Base-by-base conservation (phyloP, 2,329 filamentous ascomycete genomes). In the Aureobasidium sp. region DNA sequence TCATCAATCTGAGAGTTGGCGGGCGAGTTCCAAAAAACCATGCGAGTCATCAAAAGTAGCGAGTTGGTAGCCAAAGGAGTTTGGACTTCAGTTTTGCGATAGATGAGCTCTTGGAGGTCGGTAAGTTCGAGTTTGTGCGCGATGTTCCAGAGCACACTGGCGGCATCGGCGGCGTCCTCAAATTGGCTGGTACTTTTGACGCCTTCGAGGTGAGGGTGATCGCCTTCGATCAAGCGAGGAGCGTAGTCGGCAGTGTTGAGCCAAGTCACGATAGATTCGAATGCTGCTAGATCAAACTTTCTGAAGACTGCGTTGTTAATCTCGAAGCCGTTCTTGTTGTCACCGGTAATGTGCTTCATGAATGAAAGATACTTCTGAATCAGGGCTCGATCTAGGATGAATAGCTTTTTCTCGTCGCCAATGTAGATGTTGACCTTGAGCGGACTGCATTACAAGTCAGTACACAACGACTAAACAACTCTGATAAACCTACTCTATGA, bases 361-460 rank as follows among this genome's bases (percentile, higher is more conserved):
- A 62, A 23, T 3, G n/a, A 20, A 5, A 39, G 51, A 34, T 62
- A 26, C 17, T 47, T 48, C 10, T 55, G 37, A 26, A 62, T 55
- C 2, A 34, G 17, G 5, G 29, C 32, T 17, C 29, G 27, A 17
- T 62, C 50, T 12, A 47, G 27, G 10, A 55, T 39, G 34, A 62
- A 62, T 20, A 53, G 48, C 27, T 55, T 37, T 10, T 41, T 13
- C 39, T 61, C 58, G 27, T 34, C 27, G 29, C 48, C 41, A 8
- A 61, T 41, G 48, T 37, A 61, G 26, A 61, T 29, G 20, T 61
- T 61, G 37, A 61, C 48, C 27, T 61, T 61, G 34, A 36, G 32
- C 23, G 57, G 44, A 20, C 57, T 60, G 17, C 0, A 34, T 15
- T 8, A 4, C 32, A 3, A 1, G 9, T 48, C 12, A 47, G 42